A percentile compares a stretch with the other conserved stretches of the same genome.
Conservation (phyloP, 208 protist genomes). For the Crithidia brevicula region DNA sequence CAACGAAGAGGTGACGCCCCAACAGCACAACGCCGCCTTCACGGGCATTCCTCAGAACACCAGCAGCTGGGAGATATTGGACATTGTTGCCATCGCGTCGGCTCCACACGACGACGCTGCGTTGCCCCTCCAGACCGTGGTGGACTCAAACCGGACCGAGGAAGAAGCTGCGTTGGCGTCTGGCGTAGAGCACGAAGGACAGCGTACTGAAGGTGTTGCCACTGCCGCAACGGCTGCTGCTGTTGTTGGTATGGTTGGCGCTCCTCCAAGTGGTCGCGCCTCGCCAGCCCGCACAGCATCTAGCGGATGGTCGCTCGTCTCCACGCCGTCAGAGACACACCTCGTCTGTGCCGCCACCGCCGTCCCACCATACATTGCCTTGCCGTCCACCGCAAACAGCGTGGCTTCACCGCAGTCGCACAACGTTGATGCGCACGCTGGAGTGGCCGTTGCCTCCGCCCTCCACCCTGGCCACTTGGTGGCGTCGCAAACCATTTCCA, state of each 20-base stretch:
- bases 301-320: conserved; percentile 25
- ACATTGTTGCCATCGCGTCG: background rate
- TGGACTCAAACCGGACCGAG: background rate
- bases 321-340: conserved; percentile 13
- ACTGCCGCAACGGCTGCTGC: background rate
- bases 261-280: background rate
- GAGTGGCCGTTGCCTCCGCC: too few species aligned
- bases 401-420: too few species aligned
- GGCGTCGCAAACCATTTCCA: background rate
- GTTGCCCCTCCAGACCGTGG: background rate
- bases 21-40: background rate
- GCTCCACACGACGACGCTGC: background rate
- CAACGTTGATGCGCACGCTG: too few species aligned
- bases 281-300: background rate
- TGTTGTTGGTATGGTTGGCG: too few species aligned
- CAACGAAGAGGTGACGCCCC: too few species aligned
- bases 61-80: conserved; percentile 33
- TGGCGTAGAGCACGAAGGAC: background rate
- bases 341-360: background rate
- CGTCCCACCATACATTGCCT: background rate
- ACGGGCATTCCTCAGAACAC: conserved; percentile 10
- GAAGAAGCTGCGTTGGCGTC: too few species aligned
- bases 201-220: background rate
- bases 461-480: background rate
- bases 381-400: background rate